Evolutionary conservation across 768 basidiomycete genomes (phyloP).

Genomic region (Steccherinum ochraceum): DNA sequence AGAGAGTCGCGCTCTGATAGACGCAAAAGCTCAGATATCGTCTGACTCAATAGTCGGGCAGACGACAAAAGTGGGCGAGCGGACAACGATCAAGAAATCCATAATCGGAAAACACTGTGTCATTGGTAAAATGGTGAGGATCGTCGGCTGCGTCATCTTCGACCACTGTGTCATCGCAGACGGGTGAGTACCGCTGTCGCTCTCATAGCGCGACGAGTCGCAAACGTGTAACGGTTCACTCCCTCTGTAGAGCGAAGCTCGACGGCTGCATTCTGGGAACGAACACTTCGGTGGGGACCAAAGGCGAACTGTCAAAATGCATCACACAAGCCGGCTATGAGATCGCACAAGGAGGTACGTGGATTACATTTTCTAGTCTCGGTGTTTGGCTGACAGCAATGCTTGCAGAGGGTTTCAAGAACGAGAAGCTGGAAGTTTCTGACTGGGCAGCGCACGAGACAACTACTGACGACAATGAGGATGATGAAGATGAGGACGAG

Average conservation of each 20-base stretch:
- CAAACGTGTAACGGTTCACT: conserved; percentile 3
- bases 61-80: conserved; percentile 78
- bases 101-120: conserved; percentile 48
- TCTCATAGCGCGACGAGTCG: not conserved
- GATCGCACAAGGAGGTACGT: conserved; percentile 53
- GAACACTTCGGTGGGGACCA: conserved; percentile 64
- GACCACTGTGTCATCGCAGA: conserved; percentile 89
- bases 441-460: conserved; percentile 38
- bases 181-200: conserved; percentile 46
- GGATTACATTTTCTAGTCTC: not conserved
- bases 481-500: conserved; percentile 13
- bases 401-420: conserved; percentile 43
- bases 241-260: conserved; percentile 52
- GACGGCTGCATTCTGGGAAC: conserved; percentile 73
- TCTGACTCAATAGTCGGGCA: conserved; percentile 75
- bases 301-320: conserved; percentile 61
- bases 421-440: conserved; percentile 50
- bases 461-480: conserved; percentile 20
- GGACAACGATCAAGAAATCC: conserved; percentile 63
- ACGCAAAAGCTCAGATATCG: conserved; percentile 79
- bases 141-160: conserved; percentile 75
- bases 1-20: conserved; percentile 62
- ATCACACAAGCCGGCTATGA: conserved; percentile 78
- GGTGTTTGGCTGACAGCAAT: not conserved
- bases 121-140: conserved; percentile 64